A percentile compares a stretch with the other conserved stretches of the same genome.
These are phyloP conservation scores for Populus nigra DNA, from an alignment of 345 rosid species.

Conservation along the genomic window DNA sequence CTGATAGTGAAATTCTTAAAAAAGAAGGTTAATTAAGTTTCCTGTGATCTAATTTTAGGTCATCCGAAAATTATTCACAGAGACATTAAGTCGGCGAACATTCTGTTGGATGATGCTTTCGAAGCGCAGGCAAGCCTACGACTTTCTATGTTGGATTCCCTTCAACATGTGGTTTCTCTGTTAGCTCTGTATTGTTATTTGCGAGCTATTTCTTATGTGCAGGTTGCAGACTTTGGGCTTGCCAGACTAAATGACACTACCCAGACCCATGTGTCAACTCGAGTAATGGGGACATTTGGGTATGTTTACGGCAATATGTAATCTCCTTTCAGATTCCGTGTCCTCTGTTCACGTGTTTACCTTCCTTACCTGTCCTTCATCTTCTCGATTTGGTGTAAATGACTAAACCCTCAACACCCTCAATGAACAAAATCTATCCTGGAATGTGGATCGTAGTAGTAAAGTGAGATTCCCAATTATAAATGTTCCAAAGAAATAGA, in stretches of 20 bases:
- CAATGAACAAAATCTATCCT: neutral
- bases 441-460: neutral
- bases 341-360: neutral
- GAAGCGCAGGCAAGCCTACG: constrained; percentile 72
- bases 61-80: constrained; percentile 93
- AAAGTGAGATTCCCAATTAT: neutral
- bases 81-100: constrained; percentile 92
- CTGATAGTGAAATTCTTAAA: neutral
- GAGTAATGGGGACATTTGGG: constrained; percentile 99
- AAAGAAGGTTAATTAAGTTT: neutral
- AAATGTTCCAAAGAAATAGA: neutral
- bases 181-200: neutral
- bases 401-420: neutral
- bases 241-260: constrained; percentile 77
- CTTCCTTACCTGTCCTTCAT: neutral
- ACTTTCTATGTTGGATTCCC: neutral
- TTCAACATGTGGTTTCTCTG: neutral
- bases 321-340: constrained; percentile 2
- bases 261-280: constrained; percentile 92
- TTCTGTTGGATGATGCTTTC: constrained; percentile 67
- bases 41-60: constrained; percentile 43
- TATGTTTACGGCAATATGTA: constrained; percentile 31
- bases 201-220: constrained; percentile 9
- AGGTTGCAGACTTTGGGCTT: constrained; percentile 99
- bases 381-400: neutral